phyloP scores from a whole-genome alignment of 176 grass and related monocot species.

The Phoenix roebelenii region DNA sequence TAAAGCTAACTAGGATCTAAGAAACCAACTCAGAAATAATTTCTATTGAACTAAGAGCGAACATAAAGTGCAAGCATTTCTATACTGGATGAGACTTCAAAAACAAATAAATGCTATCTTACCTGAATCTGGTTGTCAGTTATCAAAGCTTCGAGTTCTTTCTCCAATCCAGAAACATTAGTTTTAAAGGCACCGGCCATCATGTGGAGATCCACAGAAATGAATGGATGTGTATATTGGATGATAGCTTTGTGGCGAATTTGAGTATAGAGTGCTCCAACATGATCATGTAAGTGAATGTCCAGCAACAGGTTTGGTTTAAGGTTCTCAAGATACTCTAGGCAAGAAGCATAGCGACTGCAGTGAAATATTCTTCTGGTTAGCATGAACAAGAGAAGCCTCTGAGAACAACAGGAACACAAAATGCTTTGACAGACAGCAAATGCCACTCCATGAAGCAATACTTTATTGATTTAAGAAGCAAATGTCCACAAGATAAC shows the following conservation, averaged over 20 bases:
- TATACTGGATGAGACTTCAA: neutral
- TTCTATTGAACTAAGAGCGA: neutral
- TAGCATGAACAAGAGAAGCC: constrained; percentile 3
- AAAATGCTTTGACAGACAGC: too few relatives aligned
- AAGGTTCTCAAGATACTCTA: constrained; percentile 22
- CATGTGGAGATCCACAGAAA: constrained; percentile 83
- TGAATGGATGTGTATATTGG: constrained; percentile 92
- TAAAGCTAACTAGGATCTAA: too few relatives aligned
- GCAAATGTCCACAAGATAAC: too few relatives aligned
- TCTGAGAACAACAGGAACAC: too few relatives aligned
- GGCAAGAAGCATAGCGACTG: constrained; percentile 18
- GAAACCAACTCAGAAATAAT: too few relatives aligned
- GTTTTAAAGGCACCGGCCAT: constrained; percentile 94
- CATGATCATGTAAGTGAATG: constrained; percentile 25
- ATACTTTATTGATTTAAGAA: too few relatives aligned
- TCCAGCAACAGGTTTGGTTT: constrained; percentile 20
- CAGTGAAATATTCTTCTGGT: constrained; percentile 6
- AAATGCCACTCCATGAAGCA: too few relatives aligned
- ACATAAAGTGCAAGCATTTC: neutral
- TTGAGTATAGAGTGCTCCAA: constrained; percentile 11
- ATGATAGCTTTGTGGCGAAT: constrained; percentile 55
- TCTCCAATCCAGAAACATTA: constrained; percentile 60
- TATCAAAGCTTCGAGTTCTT: constrained; percentile 82
- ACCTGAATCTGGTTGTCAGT: constrained; percentile 86
- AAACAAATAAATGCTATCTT: neutral